Evolutionary conservation across 2,329 filamentous ascomycete species (phyloP), one percentile per base, ranked within the genome.

Genomic region (Talaromyces sp.): DNA sequence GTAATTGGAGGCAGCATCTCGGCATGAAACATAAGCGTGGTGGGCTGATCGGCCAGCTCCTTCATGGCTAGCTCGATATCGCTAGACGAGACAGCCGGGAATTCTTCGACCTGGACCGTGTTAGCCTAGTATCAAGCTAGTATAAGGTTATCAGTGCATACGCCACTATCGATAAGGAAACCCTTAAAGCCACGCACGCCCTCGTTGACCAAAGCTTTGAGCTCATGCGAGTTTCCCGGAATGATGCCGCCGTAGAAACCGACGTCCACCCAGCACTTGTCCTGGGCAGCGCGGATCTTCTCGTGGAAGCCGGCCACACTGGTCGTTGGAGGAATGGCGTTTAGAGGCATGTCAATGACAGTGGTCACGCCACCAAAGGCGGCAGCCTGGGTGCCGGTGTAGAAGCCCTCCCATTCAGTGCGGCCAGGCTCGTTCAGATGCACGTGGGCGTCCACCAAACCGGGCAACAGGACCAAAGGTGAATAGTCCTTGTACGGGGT

Each of bases 321-420:
- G 9, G 94, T 98, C 0, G 95, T 99, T 0, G 95, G 95, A 40
- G 95, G 95, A 59, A 99, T 96, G 56, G 94, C 92, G 78, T 99
- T 99, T 65, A 98, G 78, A 36, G 95, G 95, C 95, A 99, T 99
- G 77, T 98, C 95, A 70, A 99, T 82, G 9, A 99, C 92, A 0
- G 95, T 98, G 4, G 95, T 99, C 30, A 98, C 95, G 69, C 95
- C 95, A 47, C 95, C 95, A 69, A 94, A 96, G 10, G 95, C 95
- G 4, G 95, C 95, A 36, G 95, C 95, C 69, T 91, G 86, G 28
- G 95, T 98, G 56, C 95, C 95, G 0, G 93, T 97, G 81, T 89
- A 90, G 81, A 99, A 99, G 10, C 95, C 95, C 74, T 99, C 95
- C 95, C 95, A 98, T 84, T 97, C 94, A 58, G 94, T 97, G 61